Conservation (phyloP, 1,139 yeast genomes). For the Martiniozyma asiatica region DNA sequence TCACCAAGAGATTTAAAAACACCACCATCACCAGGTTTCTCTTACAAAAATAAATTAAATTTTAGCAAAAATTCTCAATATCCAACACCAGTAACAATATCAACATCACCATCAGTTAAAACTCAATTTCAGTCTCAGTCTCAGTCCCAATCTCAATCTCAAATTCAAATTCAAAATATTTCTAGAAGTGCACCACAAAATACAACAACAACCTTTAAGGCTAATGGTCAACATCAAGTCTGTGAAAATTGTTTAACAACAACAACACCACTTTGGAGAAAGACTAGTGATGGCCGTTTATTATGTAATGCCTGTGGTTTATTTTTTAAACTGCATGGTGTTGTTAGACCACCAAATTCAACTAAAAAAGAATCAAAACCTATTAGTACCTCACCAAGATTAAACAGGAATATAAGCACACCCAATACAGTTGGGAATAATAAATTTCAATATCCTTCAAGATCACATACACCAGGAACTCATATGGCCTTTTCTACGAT, state of each 20-base stretch:
- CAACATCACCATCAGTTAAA: constrained; percentile 11
- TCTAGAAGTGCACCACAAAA: background rate
- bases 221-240: constrained; percentile 17
- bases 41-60: background rate
- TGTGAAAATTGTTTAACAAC: constrained; percentile 46
- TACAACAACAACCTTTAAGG: background rate
- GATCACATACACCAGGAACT: no score
- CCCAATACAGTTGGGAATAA: background rate
- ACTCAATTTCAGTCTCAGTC: constrained; percentile 9
- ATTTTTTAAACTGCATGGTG: constrained; percentile 45
- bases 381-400: background rate
- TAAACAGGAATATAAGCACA: background rate
- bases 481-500: no score
- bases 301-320: constrained; percentile 52
- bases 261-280: constrained; percentile 50
- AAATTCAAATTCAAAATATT: background rate
- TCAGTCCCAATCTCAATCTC: constrained; percentile 4
- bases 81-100: constrained; percentile 10
- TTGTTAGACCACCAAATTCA: constrained; percentile 35
- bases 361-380: background rate
- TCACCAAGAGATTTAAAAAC: background rate
- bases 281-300: constrained; percentile 39
- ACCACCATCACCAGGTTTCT: no score
- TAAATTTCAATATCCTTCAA: background rate
- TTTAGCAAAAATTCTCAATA: constrained; percentile 1